phyloP scores from a whole-genome alignment of 441 rosid genomes.

The Manihot esculenta region DNA sequence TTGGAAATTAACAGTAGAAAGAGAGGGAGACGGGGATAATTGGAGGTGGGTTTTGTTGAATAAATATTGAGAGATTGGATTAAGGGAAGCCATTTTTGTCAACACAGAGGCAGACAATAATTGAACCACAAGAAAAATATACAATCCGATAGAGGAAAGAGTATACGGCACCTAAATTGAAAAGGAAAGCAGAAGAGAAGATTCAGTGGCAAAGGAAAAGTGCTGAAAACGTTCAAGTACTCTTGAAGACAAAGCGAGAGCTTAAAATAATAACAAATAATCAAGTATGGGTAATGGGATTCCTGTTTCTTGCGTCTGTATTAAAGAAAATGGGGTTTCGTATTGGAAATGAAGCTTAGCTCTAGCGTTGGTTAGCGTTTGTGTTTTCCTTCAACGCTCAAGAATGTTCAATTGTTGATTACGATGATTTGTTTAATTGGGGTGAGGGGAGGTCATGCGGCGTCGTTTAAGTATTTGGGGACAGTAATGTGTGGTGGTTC shows the following conservation, averaged over 20 bases:
- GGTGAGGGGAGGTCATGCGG: too few species aligned
- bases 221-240: too few species aligned
- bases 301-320: neutral
- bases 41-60: conserved; percentile 39
- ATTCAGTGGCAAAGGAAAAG: neutral
- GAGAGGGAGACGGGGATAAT: conserved; percentile 10
- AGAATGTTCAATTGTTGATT: too few species aligned
- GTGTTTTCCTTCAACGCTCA: neutral
- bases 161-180: conserved; percentile 29
- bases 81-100: conserved; percentile 59
- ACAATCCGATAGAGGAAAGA: conserved; percentile 21
- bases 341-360: too few species aligned
- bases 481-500: neutral
- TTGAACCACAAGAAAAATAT: neutral
- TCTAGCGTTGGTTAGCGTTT: too few species aligned
- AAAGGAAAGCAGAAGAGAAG: neutral
- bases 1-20: conserved; percentile 21
- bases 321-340: too few species aligned
- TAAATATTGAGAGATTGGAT: conserved; percentile 48
- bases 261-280: neutral
- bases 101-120: neutral
- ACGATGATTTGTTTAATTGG: too few species aligned
- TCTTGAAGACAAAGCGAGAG: conserved; percentile 44
- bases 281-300: neutral
- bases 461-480: neutral